Conservation (phyloP, 352 stramenopile species). For the Phytophthora pluvialis region DNA sequence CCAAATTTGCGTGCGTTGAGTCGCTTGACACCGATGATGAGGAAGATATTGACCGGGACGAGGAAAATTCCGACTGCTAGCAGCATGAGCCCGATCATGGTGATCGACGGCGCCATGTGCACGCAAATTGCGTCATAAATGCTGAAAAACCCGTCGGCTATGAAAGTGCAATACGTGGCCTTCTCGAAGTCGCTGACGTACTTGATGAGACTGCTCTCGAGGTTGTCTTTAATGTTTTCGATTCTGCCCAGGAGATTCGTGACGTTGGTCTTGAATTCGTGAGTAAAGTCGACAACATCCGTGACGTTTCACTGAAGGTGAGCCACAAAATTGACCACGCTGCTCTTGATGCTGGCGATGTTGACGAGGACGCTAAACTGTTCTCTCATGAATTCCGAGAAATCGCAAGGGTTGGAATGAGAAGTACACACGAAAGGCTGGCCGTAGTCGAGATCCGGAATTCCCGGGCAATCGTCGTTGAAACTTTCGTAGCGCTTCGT, state of each 20-base stretch:
- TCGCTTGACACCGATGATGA: conserved; percentile 64
- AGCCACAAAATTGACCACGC: conserved; percentile 42
- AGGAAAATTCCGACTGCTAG: conserved; percentile 59
- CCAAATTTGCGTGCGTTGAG: conserved; percentile 51
- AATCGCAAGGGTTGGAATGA: conserved; percentile 19
- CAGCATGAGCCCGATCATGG: conserved; percentile 75
- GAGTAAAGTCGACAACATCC: conserved; percentile 40
- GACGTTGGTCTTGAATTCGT: conserved; percentile 56
- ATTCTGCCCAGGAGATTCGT: conserved; percentile 38
- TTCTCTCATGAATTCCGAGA: conserved; percentile 30
- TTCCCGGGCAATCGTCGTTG: conserved; percentile 12
- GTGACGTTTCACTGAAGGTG: conserved; percentile 51
- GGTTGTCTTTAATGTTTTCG: conserved; percentile 42
- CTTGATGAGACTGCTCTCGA: conserved; percentile 55
- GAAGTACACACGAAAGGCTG: conserved; percentile 19
- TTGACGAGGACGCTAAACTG: conserved; percentile 19
- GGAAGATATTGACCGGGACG: conserved; percentile 61
- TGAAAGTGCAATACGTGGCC: conserved; percentile 66
- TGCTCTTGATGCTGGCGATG: conserved; percentile 33
- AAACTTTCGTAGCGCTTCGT: conserved; percentile 7
- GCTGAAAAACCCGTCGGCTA: conserved; percentile 44
- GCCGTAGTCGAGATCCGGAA: conserved; percentile 17
- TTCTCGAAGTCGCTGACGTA: conserved; percentile 60
- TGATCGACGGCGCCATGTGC: conserved; percentile 60
- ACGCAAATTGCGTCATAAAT: conserved; percentile 59